Evolutionary conservation across 176 grass and related monocot species (phyloP).

Genomic region (Thalia dealbata): DNA sequence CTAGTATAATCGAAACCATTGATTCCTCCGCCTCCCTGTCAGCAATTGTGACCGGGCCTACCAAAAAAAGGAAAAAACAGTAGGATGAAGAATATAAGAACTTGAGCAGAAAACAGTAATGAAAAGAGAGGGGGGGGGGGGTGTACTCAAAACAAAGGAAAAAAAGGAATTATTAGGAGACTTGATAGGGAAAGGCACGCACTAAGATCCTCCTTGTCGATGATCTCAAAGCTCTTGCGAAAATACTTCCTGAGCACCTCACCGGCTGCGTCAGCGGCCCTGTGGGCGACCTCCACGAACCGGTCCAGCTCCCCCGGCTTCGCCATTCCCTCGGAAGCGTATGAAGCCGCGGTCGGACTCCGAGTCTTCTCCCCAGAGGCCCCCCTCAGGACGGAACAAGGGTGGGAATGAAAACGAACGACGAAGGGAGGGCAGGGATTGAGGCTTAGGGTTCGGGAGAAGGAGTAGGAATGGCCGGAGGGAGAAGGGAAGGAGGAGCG

Average conservation of each 20-base stretch:
- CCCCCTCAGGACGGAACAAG: not conserved
- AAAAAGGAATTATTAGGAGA: not conserved
- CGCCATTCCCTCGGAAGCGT: not conserved
- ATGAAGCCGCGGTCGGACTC: not conserved
- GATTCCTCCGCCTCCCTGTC: constrained; percentile 87
- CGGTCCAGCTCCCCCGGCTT: constrained; percentile 19
- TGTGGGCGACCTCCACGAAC: constrained; percentile 53
- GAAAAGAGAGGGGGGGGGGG: too few species aligned
- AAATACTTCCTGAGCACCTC: constrained; percentile 81
- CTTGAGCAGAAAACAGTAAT: too few species aligned
- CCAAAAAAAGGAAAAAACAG: not conserved
- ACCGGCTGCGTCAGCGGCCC: constrained; percentile 48
- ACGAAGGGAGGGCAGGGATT: not conserved
- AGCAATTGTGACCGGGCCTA: constrained; percentile 86
- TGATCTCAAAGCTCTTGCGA: constrained; percentile 55
- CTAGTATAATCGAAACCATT: constrained; percentile 70
- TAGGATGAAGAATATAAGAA: not conserved
- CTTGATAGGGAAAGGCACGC: not conserved
- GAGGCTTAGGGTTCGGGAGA: too few species aligned
- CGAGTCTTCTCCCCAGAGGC: not conserved
- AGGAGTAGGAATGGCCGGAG: too few species aligned
- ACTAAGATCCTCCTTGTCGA: constrained; percentile 88
- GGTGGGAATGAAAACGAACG: not conserved
- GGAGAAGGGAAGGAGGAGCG: too few species aligned
- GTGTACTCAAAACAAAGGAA: too few species aligned